phyloP scores from a whole-genome alignment of 805 yeast species.

The Scheffersomyces lignosus region DNA sequence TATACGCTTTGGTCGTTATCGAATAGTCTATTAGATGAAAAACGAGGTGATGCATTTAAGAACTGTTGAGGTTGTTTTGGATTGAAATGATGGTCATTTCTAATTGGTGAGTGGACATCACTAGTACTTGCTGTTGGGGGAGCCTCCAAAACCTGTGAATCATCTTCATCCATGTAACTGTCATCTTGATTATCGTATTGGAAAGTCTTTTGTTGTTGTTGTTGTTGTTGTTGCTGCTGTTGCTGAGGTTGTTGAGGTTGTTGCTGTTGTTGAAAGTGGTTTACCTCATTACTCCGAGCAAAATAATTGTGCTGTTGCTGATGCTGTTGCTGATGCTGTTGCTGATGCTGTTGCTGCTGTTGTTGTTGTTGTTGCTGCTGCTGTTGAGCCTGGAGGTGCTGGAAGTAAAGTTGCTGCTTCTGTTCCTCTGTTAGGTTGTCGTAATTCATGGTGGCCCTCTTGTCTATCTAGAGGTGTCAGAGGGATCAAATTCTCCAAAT shows the following conservation, averaged over 20 bases:
- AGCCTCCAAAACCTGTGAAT: conserved; percentile 18
- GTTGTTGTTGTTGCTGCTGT: conserved; percentile 12
- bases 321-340: conserved; percentile 8
- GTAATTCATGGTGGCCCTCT: conserved; percentile 24
- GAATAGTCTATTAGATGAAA: conserved; percentile 9
- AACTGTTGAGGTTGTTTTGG: conserved; percentile 4
- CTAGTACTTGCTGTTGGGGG: conserved; percentile 8
- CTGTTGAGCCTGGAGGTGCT: conserved; percentile 21
- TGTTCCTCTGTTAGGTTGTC: conserved; percentile 31
- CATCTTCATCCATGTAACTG: conserved; percentile 44
- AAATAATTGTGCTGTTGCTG: conserved; percentile 7
- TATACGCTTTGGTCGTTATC: conserved; percentile 10
- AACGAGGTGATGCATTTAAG: conserved; percentile 12
- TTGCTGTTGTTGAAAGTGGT: conserved; percentile 7
- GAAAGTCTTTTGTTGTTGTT: conserved; percentile 11
- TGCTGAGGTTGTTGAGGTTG: conserved; percentile 16
- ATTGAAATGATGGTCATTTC: conserved; percentile 4
- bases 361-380: conserved; percentile 14
- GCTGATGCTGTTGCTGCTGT: conserved; percentile 6
- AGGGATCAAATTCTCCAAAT: conserved; percentile 12
- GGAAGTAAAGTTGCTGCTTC: conserved; percentile 29
- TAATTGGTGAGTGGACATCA: conserved; percentile 7
- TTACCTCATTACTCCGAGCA: background rate
- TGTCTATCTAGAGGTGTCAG: conserved; percentile 8
- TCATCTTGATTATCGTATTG: conserved; percentile 17